Base-by-base conservation (phyloP, 495 filamentous ascomycete species). In the Entonaema liquescens region DNA sequence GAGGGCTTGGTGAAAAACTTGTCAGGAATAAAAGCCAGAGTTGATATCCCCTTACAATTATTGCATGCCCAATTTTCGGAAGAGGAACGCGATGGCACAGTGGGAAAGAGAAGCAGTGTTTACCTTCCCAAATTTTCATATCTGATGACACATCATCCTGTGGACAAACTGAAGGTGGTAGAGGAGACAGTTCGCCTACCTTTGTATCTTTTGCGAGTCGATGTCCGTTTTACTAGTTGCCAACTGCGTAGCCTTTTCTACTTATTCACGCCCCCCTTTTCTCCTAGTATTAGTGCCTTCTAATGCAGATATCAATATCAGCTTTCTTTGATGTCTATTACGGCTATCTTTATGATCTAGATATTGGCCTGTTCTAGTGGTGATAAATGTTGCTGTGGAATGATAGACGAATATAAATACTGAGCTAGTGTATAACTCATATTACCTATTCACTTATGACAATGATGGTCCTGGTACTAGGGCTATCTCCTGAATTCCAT, bases 271-370 rank as follows among this genome's bases (percentile, higher is more conserved):
- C 61, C 70, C 64, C 64, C 71, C 62, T 76, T 77, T 74, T 81
- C 79, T 80, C 61, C 74, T 77, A 82, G 74, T 83, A 80, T 68
- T 85, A 84, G 76, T 82, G 81, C 78, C 78, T 84, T 83, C 81
- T 85, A 84, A 85, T 84, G 78, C 82, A 83, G 80, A 85, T 83
- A 85, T 83, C 82, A 83, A 83, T 80, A 80, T 64, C 73, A 78
- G 56, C 47, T 75, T 71, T 73, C 71, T 72, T 76, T 75, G 72
- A 76, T 72, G 47, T 60, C 58, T 62, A 67, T 56, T 57, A 38
- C 8, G 4, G 3, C 40, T 35, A 53, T 49, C 13, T 52, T 38
- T 1, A 12, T 17, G 17, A 28, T 42, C 17, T 31, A 52, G 33
- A 9, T 40, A 21, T 21, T 38, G 11, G 12, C 15, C 29, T 29